Percentiles rank a stretch among this genome's conserved stretches.
Evolutionary conservation across 2,329 filamentous ascomycete species (phyloP).

Genomic region (Xylaria sp.): DNA sequence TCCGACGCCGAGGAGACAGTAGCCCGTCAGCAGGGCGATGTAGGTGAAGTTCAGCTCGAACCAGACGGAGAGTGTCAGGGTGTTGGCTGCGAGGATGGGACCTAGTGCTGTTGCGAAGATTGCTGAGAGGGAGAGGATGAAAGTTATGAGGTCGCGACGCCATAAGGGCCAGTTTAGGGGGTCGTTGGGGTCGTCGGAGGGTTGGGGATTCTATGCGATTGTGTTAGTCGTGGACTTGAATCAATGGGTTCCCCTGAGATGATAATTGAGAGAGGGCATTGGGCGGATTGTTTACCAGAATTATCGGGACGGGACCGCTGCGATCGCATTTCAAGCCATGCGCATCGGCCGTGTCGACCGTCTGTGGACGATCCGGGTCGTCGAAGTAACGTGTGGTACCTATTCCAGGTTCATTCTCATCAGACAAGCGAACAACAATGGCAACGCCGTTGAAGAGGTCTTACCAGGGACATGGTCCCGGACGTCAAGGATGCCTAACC

Average conservation of each 20-base stretch:
- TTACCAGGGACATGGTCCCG: conserved; percentile 70
- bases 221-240: conserved; percentile 5
- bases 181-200: conserved; percentile 85
- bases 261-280: not conserved
- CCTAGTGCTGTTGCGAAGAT: conserved; percentile 81
- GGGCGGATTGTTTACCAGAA: conserved; percentile 54
- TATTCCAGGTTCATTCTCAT: conserved; percentile 27
- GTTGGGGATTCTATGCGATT: conserved; percentile 60
- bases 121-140: conserved; percentile 70
- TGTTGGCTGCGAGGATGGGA: conserved; percentile 83
- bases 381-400: conserved; percentile 62
- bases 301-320: conserved; percentile 61
- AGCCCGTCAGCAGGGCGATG: conserved; percentile 78
- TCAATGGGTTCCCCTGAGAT: too few species aligned
- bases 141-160: conserved; percentile 75
- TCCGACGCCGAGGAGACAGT: conserved; percentile 78
- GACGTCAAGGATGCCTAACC: conserved; percentile 67
- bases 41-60: conserved; percentile 64
- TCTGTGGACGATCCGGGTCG: conserved; percentile 44
- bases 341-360: conserved; percentile 31
- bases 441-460: not conserved
- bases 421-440: not conserved
- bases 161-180: conserved; percentile 81
- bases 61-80: conserved; percentile 65
- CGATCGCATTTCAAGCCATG: conserved; percentile 65